Percentiles rank a stretch among this genome's conserved stretches.
phyloP scores from a whole-genome alignment of 768 basidiomycete genomes.

The Trametes cubensis region DNA sequence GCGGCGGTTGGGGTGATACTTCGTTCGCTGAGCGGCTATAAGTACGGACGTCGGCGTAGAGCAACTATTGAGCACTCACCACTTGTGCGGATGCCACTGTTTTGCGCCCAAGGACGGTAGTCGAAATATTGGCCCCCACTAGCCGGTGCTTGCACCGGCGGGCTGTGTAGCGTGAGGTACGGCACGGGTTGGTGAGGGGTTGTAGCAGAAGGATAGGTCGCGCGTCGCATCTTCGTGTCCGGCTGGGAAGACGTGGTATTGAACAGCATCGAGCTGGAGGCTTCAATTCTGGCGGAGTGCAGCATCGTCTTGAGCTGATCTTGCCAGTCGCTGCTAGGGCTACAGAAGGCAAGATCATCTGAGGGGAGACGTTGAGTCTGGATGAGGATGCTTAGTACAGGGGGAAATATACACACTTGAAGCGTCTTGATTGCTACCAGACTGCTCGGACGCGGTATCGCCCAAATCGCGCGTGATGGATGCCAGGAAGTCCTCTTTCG shows the following conservation, averaged over 20 bases:
- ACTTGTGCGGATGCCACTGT: background rate
- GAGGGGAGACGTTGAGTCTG: background rate
- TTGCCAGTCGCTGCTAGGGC: slow-evolving; percentile 28
- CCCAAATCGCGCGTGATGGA: slow-evolving; percentile 31
- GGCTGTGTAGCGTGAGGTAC: background rate
- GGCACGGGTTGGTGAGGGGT: background rate
- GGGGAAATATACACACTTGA: background rate
- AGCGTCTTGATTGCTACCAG: slow-evolving; percentile 6
- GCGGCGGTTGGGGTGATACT: background rate
- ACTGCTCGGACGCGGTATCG: slow-evolving; percentile 23
- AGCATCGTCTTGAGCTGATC: slow-evolving; percentile 18
- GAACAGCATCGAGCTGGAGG: background rate
- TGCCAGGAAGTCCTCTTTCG: slow-evolving; percentile 36
- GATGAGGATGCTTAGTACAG: background rate
- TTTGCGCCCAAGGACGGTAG: background rate
- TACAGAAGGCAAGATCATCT: slow-evolving; percentile 22
- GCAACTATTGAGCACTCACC: background rate
- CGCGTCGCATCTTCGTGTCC: slow-evolving; percentile 14
- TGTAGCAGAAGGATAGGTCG: slow-evolving; percentile 19
- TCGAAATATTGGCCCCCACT: background rate
- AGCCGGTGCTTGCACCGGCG: background rate
- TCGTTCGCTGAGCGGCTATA: background rate
- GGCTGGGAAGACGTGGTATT: background rate
- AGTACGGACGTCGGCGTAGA: background rate
- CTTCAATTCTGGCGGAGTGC: background rate